These are phyloP conservation scores for Vanilla planifolia DNA, from an alignment of 106 monocot genomes.

Conservation along the genomic window DNA sequence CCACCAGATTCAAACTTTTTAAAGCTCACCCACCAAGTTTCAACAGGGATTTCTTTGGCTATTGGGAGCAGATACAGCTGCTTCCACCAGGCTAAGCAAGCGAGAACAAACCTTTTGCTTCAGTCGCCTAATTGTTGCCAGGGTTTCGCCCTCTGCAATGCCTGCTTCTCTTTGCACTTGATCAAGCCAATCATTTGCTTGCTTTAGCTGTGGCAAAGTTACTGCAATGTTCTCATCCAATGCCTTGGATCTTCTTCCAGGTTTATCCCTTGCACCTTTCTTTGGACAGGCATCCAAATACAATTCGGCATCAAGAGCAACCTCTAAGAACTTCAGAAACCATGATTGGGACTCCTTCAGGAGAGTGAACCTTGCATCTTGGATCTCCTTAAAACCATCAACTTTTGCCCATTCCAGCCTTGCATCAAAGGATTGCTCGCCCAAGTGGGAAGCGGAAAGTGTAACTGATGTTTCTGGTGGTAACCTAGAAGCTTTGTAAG, in stretches of 20 bases:
- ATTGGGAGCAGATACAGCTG: slow-evolving; percentile 58
- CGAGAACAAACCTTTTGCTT: slow-evolving; percentile 75
- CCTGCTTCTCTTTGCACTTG: slow-evolving; percentile 29
- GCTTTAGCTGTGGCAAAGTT: slow-evolving; percentile 78
- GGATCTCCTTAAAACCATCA: slow-evolving; percentile 58
- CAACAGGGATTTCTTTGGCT: slow-evolving; percentile 16
- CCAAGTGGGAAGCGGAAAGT: slow-evolving; percentile 21
- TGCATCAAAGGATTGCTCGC: slow-evolving; percentile 24
- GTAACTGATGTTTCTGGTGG: slow-evolving; percentile 11
- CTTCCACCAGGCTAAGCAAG: slow-evolving; percentile 54
- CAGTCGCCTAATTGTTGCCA: slow-evolving; percentile 43
- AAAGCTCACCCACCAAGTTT: background rate
- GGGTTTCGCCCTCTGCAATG: slow-evolving; percentile 16
- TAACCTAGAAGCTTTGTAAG: slow-evolving; percentile 17
- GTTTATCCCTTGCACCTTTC: slow-evolving; percentile 18
- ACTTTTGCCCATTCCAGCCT: slow-evolving; percentile 70
- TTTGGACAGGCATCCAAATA: slow-evolving; percentile 23
- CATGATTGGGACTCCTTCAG: slow-evolving; percentile 62
- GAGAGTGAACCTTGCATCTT: slow-evolving; percentile 38
- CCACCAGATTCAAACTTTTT: background rate
- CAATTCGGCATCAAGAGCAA: slow-evolving; percentile 46
- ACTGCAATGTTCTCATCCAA: slow-evolving; percentile 50
- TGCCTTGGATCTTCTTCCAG: slow-evolving; percentile 23
- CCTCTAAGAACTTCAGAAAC: slow-evolving; percentile 76
- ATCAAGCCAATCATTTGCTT: slow-evolving; percentile 70